A percentile compares a stretch with the other conserved stretches of the same genome.
Evolutionary conservation across 2,329 filamentous ascomycete genomes (phyloP).

Genomic region (Ophiostoma pallidulum): DNA sequence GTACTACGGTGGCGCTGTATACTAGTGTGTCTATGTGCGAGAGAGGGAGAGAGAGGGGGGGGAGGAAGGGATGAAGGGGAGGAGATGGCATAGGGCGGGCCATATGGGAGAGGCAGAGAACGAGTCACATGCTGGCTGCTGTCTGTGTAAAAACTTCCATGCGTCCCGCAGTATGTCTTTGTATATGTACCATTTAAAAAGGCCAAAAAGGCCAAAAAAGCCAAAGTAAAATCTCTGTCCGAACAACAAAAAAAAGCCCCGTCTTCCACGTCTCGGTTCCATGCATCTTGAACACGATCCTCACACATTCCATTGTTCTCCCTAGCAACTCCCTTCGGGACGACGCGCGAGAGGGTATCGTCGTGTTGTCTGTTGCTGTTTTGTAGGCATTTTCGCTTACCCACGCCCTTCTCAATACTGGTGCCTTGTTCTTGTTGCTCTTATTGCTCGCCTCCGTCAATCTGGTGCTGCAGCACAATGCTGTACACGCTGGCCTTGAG

Average conservation of each 20-base stretch:
- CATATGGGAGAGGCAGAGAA: too few relatives aligned
- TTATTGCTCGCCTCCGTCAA: slow-evolving; percentile 55
- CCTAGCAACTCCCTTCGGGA: too few relatives aligned
- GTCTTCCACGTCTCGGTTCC: too few relatives aligned
- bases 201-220: too few relatives aligned
- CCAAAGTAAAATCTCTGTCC: not conserved
- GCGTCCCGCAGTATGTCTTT: not conserved
- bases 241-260: too few relatives aligned
- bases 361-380: not conserved
- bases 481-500: slow-evolving; percentile 98
- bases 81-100: too few relatives aligned
- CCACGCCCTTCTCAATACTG: too few relatives aligned
- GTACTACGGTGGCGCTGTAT: slow-evolving; percentile 78
- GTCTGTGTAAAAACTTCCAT: not conserved
- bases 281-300: too few relatives aligned
- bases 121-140: not conserved
- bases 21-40: too few relatives aligned
- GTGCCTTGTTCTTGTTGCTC: slow-evolving; percentile 16
- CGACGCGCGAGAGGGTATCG: slow-evolving; percentile 15
- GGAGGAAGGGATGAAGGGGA: not conserved
- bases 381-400: too few relatives aligned
- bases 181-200: not conserved
- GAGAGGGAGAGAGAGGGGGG: not conserved
- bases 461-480: slow-evolving; percentile 96
- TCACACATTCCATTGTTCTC: too few relatives aligned